Conservation (phyloP, 331 rosid genomes). For the Prunus yedoensis region DNA sequence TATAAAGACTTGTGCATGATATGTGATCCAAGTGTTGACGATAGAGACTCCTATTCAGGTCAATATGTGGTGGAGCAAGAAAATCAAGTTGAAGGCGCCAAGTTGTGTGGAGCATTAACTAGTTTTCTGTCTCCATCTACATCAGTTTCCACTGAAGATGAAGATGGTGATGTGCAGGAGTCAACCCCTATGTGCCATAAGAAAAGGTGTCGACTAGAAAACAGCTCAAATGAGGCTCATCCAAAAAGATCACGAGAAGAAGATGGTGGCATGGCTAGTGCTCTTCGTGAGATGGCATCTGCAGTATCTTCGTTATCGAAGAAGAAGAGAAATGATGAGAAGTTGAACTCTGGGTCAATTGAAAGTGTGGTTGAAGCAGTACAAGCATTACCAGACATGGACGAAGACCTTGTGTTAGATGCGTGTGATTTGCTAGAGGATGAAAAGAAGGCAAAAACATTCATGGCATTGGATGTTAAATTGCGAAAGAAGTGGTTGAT, state of each 20-base stretch:
- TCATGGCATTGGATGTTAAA: slow-evolving; percentile 61
- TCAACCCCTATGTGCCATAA: slow-evolving; percentile 34
- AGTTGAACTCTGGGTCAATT: slow-evolving; percentile 37
- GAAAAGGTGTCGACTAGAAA: slow-evolving; percentile 51
- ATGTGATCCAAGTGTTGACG: slow-evolving; percentile 50
- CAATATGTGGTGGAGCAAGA: slow-evolving; percentile 42
- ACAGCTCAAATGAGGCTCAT: slow-evolving; percentile 28
- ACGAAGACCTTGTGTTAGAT: slow-evolving; percentile 76
- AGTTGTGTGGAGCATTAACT: slow-evolving; percentile 20
- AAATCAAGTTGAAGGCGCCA: slow-evolving; percentile 32
- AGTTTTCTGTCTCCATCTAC: slow-evolving; percentile 41
- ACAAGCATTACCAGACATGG: slow-evolving; percentile 75
- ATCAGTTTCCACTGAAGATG: slow-evolving; percentile 42
- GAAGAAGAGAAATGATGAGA: slow-evolving; percentile 40
- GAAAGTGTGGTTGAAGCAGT: slow-evolving; percentile 63
- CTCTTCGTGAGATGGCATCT: slow-evolving; percentile 60
- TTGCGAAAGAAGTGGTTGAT: slow-evolving; percentile 67
- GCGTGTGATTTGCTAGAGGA: slow-evolving; percentile 82
- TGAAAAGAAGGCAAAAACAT: slow-evolving; percentile 76
- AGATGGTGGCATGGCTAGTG: slow-evolving; percentile 54
- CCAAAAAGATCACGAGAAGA: slow-evolving; percentile 41
- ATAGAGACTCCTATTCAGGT: slow-evolving; percentile 38
- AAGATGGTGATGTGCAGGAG: slow-evolving; percentile 30
- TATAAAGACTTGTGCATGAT: slow-evolving; percentile 63
- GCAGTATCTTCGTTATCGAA: slow-evolving; percentile 53